These are phyloP conservation scores for Kwoniella sp. DNA, from an alignment of 768 basidiomycete species.

Conservation along the genomic window DNA sequence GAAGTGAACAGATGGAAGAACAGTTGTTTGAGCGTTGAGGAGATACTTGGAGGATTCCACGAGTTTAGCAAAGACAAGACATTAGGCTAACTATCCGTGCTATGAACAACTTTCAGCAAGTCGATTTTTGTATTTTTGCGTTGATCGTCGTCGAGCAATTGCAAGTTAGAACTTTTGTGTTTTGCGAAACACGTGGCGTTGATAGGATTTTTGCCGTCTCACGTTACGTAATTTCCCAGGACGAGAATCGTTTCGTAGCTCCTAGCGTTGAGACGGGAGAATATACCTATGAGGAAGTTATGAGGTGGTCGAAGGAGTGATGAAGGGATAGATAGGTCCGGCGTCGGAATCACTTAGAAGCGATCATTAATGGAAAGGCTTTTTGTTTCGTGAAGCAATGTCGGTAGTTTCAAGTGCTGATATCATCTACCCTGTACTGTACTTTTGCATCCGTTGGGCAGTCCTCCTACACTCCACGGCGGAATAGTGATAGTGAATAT, in stretches of 20 bases:
- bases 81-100: neutral
- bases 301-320: neutral
- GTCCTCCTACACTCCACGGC: too few species aligned
- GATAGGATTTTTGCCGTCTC: neutral
- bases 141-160: neutral
- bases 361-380: too few species aligned
- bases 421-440: too few species aligned
- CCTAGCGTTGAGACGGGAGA: neutral
- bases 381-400: too few species aligned
- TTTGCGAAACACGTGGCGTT: neutral
- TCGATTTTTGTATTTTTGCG: constrained; percentile 1
- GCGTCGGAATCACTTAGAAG: too few species aligned
- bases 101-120: neutral
- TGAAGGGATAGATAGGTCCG: too few species aligned
- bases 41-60: too few species aligned
- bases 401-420: too few species aligned
- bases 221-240: neutral
- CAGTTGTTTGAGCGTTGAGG: neutral
- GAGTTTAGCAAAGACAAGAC: too few species aligned
- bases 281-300: neutral
- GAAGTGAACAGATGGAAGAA: neutral
- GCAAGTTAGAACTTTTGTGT: too few species aligned
- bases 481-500: too few species aligned
- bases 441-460: too few species aligned
- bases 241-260: neutral